Evolutionary conservation across 495 filamentous ascomycete genomes (phyloP).

Genomic region (Xylaria castorea): DNA sequence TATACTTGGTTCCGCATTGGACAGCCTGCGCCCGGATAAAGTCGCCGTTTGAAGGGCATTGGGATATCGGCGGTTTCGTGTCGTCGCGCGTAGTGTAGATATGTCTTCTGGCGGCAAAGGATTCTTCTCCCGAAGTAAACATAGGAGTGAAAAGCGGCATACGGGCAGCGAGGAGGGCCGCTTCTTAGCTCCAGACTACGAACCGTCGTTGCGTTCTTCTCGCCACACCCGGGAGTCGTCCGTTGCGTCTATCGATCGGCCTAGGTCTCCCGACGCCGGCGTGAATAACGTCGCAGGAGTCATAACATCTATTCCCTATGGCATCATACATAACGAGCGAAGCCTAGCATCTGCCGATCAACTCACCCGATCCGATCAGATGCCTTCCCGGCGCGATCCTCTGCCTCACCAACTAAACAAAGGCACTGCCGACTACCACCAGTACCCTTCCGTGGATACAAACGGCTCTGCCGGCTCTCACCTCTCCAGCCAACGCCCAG

Average conservation of each 20-base stretch:
- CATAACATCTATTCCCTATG: constrained; percentile 90
- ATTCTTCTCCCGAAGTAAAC: constrained; percentile 83
- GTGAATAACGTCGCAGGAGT: constrained; percentile 82
- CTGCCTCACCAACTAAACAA: constrained; percentile 84
- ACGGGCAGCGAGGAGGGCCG: constrained; percentile 58
- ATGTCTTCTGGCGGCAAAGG: constrained; percentile 77
- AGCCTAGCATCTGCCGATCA: constrained; percentile 80
- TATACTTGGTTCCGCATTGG: constrained; percentile 21
- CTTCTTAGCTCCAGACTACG: constrained; percentile 57
- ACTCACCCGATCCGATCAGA: constrained; percentile 72
- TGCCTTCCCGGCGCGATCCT: constrained; percentile 69
- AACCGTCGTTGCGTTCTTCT: constrained; percentile 72
- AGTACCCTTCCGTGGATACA: constrained; percentile 80
- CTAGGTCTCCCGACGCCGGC: constrained; percentile 54
- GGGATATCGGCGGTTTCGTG: constrained; percentile 35
- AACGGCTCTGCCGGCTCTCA: constrained; percentile 60
- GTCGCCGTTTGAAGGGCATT: constrained; percentile 30
- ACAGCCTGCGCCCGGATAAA: constrained; percentile 22
- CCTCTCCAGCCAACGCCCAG: constrained; percentile 71
- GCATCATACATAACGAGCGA: constrained; percentile 70
- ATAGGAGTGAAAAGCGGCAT: constrained; percentile 69
- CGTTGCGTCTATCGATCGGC: constrained; percentile 73
- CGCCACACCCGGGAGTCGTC: constrained; percentile 82
- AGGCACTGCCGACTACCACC: constrained; percentile 80
- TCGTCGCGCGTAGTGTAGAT: constrained; percentile 38